Percentiles rank a stretch among this genome's conserved stretches.
These are phyloP conservation scores for Exidia glandulosa DNA, from an alignment of 768 basidiomycete species.

Conservation along the genomic window DNA sequence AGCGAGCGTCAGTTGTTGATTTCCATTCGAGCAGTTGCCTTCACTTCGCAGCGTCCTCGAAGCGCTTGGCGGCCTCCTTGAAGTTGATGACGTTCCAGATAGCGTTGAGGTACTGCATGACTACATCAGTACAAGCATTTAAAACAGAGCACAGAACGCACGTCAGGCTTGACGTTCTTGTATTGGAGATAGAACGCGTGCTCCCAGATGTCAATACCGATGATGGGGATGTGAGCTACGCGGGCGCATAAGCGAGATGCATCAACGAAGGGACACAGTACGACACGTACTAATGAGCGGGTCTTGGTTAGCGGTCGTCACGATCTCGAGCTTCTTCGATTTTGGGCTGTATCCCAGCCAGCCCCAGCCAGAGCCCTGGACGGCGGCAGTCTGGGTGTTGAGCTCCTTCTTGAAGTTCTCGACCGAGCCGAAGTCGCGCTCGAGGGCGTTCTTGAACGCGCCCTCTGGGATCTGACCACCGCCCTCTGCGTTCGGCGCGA, in stretches of 20 bases:
- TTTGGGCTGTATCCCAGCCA: constrained; percentile 80
- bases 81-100: constrained; percentile 67
- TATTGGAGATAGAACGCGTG: constrained; percentile 96
- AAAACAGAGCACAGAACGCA: constrained; percentile 30
- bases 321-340: constrained; percentile 72
- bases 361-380: constrained; percentile 98
- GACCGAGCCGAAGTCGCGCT: constrained; percentile 76
- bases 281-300: constrained; percentile 47
- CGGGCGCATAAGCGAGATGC: neutral
- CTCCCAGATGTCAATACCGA: constrained; percentile 93
- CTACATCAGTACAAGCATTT: neutral
- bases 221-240: constrained; percentile 54
- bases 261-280: neutral
- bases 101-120: constrained; percentile 53
- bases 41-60: constrained; percentile 23
- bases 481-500: constrained; percentile 56
- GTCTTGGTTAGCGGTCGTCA: constrained; percentile 94
- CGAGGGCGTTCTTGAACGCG: constrained; percentile 61
- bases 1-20: too few relatives aligned
- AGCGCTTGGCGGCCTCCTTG: constrained; percentile 66
- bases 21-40: too few relatives aligned
- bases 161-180: constrained; percentile 87
- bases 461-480: constrained; percentile 51
- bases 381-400: constrained; percentile 78
- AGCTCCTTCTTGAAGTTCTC: constrained; percentile 79